Percentiles rank a stretch among this genome's conserved stretches.
phyloP scores from a whole-genome alignment of 495 filamentous ascomycete species.

The Terfezia boudieri region DNA sequence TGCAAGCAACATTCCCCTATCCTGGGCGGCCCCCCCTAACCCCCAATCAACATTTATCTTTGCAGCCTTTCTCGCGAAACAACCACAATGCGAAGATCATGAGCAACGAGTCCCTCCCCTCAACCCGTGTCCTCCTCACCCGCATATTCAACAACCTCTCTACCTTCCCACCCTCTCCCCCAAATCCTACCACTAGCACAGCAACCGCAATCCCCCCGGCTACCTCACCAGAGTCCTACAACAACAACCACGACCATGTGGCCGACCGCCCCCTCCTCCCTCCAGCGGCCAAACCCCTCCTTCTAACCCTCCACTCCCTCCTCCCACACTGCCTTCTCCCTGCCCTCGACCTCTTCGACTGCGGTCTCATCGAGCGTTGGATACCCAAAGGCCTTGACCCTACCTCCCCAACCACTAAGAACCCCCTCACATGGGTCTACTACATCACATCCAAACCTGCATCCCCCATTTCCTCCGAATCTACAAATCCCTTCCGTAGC shows the following conservation, averaged over 20 bases:
- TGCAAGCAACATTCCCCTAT: too few species aligned
- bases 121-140: too few species aligned
- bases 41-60: too few species aligned
- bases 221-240: constrained; percentile 1
- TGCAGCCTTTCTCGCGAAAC: too few species aligned
- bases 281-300: constrained; percentile 5
- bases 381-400: not conserved
- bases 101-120: too few species aligned
- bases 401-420: not conserved
- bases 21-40: too few species aligned
- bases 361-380: not conserved
- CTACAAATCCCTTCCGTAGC: not conserved
- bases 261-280: constrained; percentile 18
- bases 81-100: too few species aligned
- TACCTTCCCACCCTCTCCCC: not conserved
- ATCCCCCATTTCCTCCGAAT: not conserved
- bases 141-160: too few species aligned
- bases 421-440: not conserved
- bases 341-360: constrained; percentile 37
- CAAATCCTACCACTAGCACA: not conserved
- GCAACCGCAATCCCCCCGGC: not conserved
- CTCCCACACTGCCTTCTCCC: constrained; percentile 34
- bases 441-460: not conserved
- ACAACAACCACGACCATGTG: constrained; percentile 4
- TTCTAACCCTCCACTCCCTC: constrained; percentile 33